Percentiles rank a stretch among this genome's conserved stretches.
These are phyloP conservation scores for Citrus inodora DNA, from an alignment of 345 rosid species.

Conservation along the genomic window DNA sequence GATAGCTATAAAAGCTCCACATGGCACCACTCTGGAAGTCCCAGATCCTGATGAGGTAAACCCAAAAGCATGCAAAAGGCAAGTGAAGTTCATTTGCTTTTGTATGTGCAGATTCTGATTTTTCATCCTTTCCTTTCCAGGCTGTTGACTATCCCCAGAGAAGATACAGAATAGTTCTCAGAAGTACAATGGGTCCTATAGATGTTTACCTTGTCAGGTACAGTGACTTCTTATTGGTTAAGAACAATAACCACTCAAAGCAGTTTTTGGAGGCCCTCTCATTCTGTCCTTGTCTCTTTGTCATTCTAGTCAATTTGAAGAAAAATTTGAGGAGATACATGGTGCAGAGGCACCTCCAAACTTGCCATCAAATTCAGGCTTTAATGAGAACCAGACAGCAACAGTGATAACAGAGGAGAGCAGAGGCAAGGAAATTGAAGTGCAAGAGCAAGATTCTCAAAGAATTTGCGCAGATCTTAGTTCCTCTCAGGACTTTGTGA, in stretches of 20 bases:
- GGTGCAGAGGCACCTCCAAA: conserved; percentile 52
- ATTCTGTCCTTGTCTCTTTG: not conserved
- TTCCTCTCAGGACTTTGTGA: conserved; percentile 68
- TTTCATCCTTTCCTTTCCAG: conserved; percentile 29
- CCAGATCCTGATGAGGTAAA: conserved; percentile 99
- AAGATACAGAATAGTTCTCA: conserved; percentile 84
- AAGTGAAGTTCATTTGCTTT: not conserved
- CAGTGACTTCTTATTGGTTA: conserved; percentile 20
- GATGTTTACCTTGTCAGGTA: conserved; percentile 98
- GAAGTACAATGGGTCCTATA: conserved; percentile 98
- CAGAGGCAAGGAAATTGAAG: conserved; percentile 50
- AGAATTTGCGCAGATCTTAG: conserved; percentile 50
- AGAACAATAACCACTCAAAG: not conserved
- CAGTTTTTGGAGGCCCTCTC: not conserved
- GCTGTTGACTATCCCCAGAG: conserved; percentile 90
- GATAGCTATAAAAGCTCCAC: conserved; percentile 98
- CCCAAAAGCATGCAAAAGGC: conserved; percentile 13
- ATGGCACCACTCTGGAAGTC: conserved; percentile 96
- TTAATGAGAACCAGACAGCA: conserved; percentile 41
- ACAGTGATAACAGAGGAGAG: conserved; percentile 34
- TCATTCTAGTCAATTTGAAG: conserved; percentile 75
- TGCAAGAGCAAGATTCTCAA: conserved; percentile 45
- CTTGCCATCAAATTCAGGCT: conserved; percentile 49
- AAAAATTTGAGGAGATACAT: conserved; percentile 77
- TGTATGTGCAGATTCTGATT: not conserved